Evolutionary conservation across 352 stramenopile genomes (phyloP), one percentile per base, ranked within the genome.

Genomic region (Blastocystis hominis): DNA sequence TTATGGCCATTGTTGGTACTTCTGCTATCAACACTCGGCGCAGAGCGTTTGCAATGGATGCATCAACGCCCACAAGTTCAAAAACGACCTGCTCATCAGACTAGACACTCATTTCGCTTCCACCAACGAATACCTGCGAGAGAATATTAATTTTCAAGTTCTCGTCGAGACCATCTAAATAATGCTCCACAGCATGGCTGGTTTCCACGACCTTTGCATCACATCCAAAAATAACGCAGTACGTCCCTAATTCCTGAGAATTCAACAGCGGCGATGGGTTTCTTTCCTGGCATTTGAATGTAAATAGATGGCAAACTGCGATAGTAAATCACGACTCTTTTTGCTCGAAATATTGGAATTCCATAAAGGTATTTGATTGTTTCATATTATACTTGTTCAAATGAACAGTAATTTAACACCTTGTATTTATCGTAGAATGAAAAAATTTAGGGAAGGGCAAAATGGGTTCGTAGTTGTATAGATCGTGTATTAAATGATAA

Each of bases 1-100:
- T 89, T 9, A 90, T 90, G 24, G 89, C 89, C 62, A 91, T 89
- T 9, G 89, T 90, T 34, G 90, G 81, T 3, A 91, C 89, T 50
- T 91, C 89, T 6, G 89, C 76, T n/a, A 91, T 84, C 61, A 91
- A 56, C 42, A 91, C 90, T 46, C 89, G 50, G 38, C 89, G 66
- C n/a, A 91, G 50, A 0, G 89, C 89, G 64, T 91, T 91, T 2
- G 89, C 89, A 77, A 91, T 86, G 36, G 89, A 50, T 15, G 89
- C 54, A 54, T 90, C 88, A 15, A 90, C 81, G 44, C 89, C 89
- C 9, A 64, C 61, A 9, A 91, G 42, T 44, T 91, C 89, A 89
- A 91, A 91, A 47, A 84, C 72, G 2, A 84, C 59, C 50, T 70
- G 54, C 36, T 70, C 59, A 36, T 84, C 72, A 13, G 54, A 70